Conservation (phyloP, 768 basidiomycete species). For the Leccinellum albellum region DNA sequence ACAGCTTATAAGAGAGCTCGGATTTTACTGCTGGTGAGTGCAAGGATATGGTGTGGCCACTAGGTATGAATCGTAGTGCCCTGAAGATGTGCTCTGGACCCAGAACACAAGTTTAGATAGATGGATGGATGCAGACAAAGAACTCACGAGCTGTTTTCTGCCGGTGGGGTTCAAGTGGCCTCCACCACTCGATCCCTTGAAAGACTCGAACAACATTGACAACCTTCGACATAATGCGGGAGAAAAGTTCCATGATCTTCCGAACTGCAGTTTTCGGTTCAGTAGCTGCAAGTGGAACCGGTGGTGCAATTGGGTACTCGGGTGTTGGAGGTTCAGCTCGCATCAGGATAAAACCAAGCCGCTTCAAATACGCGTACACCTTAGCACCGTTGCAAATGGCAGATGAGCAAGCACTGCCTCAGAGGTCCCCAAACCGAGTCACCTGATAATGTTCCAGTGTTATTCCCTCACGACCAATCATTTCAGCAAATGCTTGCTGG, state of each 20-base stretch:
- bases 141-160: constrained; percentile 54
- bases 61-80: constrained; percentile 67
- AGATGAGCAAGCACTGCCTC: background rate
- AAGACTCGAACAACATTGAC: constrained; percentile 4
- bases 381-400: constrained; percentile 29
- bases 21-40: constrained; percentile 23
- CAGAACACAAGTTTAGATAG: background rate
- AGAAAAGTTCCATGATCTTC: constrained; percentile 12
- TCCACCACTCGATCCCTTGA: constrained; percentile 56
- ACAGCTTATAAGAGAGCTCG: background rate
- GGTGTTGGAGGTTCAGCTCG: constrained; percentile 61
- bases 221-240: constrained; percentile 3
- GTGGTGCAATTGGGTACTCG: constrained; percentile 50
- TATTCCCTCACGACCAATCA: constrained; percentile 76
- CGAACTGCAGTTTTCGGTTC: background rate
- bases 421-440: constrained; percentile 10
- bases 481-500: constrained; percentile 83
- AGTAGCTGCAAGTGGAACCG: constrained; percentile 16
- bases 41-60: constrained; percentile 51
- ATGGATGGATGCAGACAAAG: background rate
- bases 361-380: constrained; percentile 91
- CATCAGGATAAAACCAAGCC: constrained; percentile 86
- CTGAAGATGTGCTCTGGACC: constrained; percentile 61
- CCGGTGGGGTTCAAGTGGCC: constrained; percentile 48
- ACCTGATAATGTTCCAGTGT: constrained; percentile 90